These are phyloP conservation scores for Chaetomiaceae sp. DNA, from an alignment of 2,329 filamentous ascomycete genomes.

Conservation along the genomic window DNA sequence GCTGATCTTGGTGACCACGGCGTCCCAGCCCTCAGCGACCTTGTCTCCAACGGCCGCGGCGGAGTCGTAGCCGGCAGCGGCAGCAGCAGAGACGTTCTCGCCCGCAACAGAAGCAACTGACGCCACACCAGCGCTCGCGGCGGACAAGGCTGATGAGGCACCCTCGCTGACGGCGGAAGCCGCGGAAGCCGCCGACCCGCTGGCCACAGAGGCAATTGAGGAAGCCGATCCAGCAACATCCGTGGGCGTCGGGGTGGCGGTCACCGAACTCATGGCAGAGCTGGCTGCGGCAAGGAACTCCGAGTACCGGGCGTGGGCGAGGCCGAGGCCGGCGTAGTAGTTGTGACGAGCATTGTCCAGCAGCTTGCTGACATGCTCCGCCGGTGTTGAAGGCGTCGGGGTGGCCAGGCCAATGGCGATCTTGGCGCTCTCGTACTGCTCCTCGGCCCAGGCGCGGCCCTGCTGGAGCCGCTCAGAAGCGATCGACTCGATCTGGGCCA, in stretches of 20 bases:
- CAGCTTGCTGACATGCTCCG: conserved; percentile 49
- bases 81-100: conserved; percentile 30
- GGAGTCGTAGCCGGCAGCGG: conserved; percentile 21
- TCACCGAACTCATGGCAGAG: conserved; percentile 57
- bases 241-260: conserved; percentile 56
- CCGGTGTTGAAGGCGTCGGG: conserved; percentile 48
- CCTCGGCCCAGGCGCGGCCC: conserved; percentile 64
- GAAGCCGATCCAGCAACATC: conserved; percentile 47
- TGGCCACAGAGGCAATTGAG: conserved; percentile 42
- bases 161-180: conserved; percentile 45
- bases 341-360: conserved; percentile 57
- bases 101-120: conserved; percentile 15
- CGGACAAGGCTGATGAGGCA: conserved; percentile 33
- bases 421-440: conserved; percentile 66
- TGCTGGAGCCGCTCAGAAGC: conserved; percentile 66
- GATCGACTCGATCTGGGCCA: conserved; percentile 54
- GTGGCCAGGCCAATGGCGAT: conserved; percentile 59
- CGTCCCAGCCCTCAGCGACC: conserved; percentile 56
- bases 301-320: conserved; percentile 74
- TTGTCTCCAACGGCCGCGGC: conserved; percentile 19
- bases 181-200: conserved; percentile 41
- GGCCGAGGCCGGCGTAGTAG: conserved; percentile 73
- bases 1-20: conserved; percentile 59
- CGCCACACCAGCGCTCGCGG: conserved; percentile 38
- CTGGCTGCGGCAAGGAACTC: conserved; percentile 70